Conservation (phyloP, 129 eudicot genomes). For the Kitagawia praeruptora region DNA sequence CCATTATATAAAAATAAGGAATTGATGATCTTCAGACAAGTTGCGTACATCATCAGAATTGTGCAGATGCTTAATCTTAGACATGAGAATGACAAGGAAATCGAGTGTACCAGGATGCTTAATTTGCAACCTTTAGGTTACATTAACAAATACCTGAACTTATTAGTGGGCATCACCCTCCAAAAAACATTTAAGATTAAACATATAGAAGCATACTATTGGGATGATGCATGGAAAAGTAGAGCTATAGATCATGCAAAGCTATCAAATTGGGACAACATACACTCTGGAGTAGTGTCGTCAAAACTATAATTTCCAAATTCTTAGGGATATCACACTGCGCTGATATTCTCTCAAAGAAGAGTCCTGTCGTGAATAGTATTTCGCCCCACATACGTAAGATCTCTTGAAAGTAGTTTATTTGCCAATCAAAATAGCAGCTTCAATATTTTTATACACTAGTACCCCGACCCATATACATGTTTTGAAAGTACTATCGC, state of each 20-base stretch:
- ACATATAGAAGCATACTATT: too few species aligned
- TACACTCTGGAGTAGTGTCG: background rate
- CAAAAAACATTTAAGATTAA: background rate
- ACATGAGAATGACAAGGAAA: background rate
- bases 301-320: background rate
- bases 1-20: too few species aligned
- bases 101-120: background rate
- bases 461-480: background rate
- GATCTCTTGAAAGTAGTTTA: background rate
- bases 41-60: too few species aligned
- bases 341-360: background rate
- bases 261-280: background rate
- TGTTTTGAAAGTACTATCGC: background rate
- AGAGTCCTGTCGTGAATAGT: background rate
- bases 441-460: background rate
- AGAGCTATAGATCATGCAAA: background rate
- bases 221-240: background rate
- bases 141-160: background rate
- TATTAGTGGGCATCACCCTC: background rate
- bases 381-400: background rate
- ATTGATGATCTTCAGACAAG: too few species aligned
- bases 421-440: background rate
- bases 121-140: background rate
- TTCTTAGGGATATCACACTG: background rate
- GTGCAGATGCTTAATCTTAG: background rate